Evolutionary conservation across 2,329 filamentous ascomycete species (phyloP).

Genomic region (Neofusicoccum laricinum): DNA sequence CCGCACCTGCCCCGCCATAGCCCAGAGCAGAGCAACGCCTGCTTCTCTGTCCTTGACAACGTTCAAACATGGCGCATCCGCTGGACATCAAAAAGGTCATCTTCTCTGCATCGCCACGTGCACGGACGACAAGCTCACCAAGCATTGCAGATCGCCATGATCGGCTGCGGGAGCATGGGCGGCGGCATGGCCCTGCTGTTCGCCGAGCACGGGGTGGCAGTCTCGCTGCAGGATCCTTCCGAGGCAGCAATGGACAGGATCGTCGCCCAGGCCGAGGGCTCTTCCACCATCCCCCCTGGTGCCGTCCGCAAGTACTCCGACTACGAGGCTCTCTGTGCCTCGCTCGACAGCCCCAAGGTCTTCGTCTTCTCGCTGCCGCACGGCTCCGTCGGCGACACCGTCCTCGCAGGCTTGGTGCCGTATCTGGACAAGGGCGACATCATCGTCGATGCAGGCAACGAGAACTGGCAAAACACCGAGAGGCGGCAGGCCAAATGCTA

Average conservation of each 20-base stretch:
- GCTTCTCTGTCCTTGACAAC: background rate
- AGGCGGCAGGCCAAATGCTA: conserved; percentile 57
- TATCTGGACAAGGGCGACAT: conserved; percentile 61
- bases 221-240: conserved; percentile 55
- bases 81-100: conserved; percentile 12
- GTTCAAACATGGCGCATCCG: background rate
- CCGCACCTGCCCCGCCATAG: background rate
- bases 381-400: conserved; percentile 46
- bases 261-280: conserved; percentile 40
- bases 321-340: conserved; percentile 51
- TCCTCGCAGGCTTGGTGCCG: conserved; percentile 46
- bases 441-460: conserved; percentile 67
- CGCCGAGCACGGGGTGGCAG: conserved; percentile 54
- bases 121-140: background rate
- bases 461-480: conserved; percentile 65
- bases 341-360: conserved; percentile 48
- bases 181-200: conserved; percentile 58
- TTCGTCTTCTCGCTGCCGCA: conserved; percentile 55
- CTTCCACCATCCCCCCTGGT: background rate
- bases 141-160: conserved; percentile 50
- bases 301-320: conserved; percentile 29
- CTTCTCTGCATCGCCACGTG: background rate
- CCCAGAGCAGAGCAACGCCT: background rate
- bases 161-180: conserved; percentile 61
- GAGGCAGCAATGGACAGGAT: conserved; percentile 47